Conservation (phyloP, 345 rosid species). For the Syzygium grande region DNA sequence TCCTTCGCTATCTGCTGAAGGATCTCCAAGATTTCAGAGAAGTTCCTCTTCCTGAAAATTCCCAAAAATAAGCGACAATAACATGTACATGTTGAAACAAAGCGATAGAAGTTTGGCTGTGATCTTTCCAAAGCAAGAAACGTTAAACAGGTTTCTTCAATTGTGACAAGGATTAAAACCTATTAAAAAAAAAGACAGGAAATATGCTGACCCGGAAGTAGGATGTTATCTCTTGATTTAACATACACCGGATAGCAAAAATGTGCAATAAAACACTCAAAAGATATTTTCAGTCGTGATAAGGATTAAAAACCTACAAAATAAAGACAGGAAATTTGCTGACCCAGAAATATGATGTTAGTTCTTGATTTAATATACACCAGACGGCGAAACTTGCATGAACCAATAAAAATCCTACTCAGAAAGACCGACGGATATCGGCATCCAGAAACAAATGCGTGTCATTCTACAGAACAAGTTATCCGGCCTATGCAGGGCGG, state of each 20-base stretch:
- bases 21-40: conserved; percentile 59
- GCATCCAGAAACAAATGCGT: background rate
- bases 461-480: background rate
- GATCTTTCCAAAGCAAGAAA: background rate
- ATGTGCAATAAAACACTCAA: background rate
- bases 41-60: conserved; percentile 64
- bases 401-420: background rate
- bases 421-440: background rate
- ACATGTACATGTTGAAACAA: background rate
- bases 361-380: background rate
- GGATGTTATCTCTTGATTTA: background rate
- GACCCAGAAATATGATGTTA: background rate
- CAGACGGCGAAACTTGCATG: background rate
- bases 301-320: background rate
- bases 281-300: background rate
- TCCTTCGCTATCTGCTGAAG: conserved; percentile 55
- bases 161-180: too few relatives aligned
- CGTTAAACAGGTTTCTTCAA: too few relatives aligned
- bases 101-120: background rate
- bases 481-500: background rate
- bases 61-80: background rate
- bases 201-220: background rate
- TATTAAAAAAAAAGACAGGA: background rate
- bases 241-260: background rate
- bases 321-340: background rate